Base-by-base conservation (phyloP, 352 stramenopile species). In the Phytopythium litorale region DNA sequence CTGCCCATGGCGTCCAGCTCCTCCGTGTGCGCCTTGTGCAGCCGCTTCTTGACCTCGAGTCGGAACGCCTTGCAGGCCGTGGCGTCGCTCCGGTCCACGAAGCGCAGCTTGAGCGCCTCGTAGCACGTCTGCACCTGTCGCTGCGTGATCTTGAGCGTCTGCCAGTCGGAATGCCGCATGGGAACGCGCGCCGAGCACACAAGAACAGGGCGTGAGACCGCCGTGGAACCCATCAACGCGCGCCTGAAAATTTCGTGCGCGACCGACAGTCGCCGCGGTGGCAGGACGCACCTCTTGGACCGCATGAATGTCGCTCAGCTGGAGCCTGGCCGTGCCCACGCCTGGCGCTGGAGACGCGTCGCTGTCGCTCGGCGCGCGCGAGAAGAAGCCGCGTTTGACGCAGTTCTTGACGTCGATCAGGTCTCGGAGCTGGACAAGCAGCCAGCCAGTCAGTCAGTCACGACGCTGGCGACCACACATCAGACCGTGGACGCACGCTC, bases 81-180 rank as follows among this genome's bases (percentile, higher is more conserved):
- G 12, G 85, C 77, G 68, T 95, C 73, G 19, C 25, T 64, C 8
- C 63, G 59, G 62, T 87, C 67, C 16, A 94, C 59, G 33, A 86
- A 82, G 9, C 71, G 54, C 56, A 91, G 60, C 60, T 94, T 92
- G 15, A 89, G 67, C 23, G 81, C 59, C 62, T 94, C 87, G 68
- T 92, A 95, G 68, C 86, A 92, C 3, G 70, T 84, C 57, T 91
- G 84, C 37, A 92, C 76, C 68, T 95, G 83, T 46, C 78, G 78
- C 19, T 87, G 75, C 42, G 84, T 95, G 37, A 95, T 58, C 64
- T 95, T 95, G 45, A 95, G 78, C 43, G 63, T 72, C 77, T 88
- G 32, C 46, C 4, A 12, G 50, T 40, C 40, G 21, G n/a, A 42
- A 21, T 25, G 5, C 7, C 21, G 42, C 16, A 25, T 21, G 16